Percentiles rank a stretch among this genome's conserved stretches.
Conservation (phyloP, 768 basidiomycete genomes). For the Grammothele lineata region DNA sequence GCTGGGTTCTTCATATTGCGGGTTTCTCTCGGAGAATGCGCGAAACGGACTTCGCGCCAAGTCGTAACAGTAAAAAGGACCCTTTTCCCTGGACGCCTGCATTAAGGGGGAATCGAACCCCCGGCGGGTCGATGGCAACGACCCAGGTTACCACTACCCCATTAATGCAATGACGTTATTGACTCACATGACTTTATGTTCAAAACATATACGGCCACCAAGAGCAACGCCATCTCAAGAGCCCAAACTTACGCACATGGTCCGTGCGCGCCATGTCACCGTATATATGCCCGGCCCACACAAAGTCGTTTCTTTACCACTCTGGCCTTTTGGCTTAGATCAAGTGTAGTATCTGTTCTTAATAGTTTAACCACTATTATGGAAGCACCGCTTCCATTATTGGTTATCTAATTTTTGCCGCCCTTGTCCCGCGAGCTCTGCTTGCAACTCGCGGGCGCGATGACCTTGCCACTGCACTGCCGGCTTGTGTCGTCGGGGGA, state of each 20-base stretch:
- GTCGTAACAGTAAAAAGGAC: no score
- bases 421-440: slow-evolving; percentile 26
- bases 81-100: slow-evolving; percentile 32
- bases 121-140: slow-evolving; percentile 67
- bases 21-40: no score
- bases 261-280: background rate
- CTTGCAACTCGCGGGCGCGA: slow-evolving; percentile 25
- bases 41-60: no score
- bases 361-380: slow-evolving; percentile 43
- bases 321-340: slow-evolving; percentile 71
- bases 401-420: slow-evolving; percentile 31
- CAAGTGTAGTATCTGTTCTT: slow-evolving; percentile 78
- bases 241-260: background rate
- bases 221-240: no score
- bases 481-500: slow-evolving; percentile 30
- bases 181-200: no score
- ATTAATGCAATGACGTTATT: slow-evolving; percentile 21
- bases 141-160: slow-evolving; percentile 35
- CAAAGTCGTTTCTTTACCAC: slow-evolving; percentile 30
- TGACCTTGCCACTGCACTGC: slow-evolving; percentile 28
- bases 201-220: no score
- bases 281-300: background rate
- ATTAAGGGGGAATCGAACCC: slow-evolving; percentile 88
- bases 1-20: no score
- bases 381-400: slow-evolving; percentile 31